Base-by-base conservation (phyloP, 306 rosid genomes). In the Abrus pulchellus region DNA sequence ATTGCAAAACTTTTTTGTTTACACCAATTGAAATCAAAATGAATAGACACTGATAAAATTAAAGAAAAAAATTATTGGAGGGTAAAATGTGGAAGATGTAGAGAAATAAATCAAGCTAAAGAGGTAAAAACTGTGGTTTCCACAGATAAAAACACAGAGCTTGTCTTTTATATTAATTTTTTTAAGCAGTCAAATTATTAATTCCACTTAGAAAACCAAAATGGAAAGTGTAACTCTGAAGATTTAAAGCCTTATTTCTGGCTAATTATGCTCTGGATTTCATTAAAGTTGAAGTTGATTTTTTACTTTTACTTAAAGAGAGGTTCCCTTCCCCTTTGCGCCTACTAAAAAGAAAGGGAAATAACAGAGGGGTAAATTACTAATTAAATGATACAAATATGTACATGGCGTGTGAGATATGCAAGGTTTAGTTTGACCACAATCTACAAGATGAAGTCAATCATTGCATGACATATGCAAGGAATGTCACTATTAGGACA, bases 381-480 rank as follows among this genome's bases (percentile, higher is more conserved):
- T 62, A 68, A 68, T 61, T 30, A 77, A 70, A 47, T 43, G n/a
- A 71, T 44, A 68, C 48, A 79, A 61, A 60, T 5, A 44, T 74
- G 75, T 80, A 32, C 62, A 76, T 85, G 3, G 43, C 80, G 83
- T 81, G 76, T 64, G 53, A 71, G 80, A 7, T 49, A 72, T 80
- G 83, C 80, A 72, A 80, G 65, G 79, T 67, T 65, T 67, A 49
- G 56, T 86, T 83, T 86, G 85, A 83, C 82, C 65, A 59, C 12
- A 76, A 44, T 38, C 30, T 49, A 57, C 40, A 83, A 80, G 65
- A 73, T 29, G 83, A 80, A 83, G 85, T 83, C 85, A 80, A 83
- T 86, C 76, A 83, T 67, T 82, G 82, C 79, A 54, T 73, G 59
- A 59, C 73, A 81, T 64, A 80, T 80, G 85, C 83, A 76, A 60